Evolutionary conservation across 805 yeast species (phyloP).

Genomic region (Monosporozyma aerobia): DNA sequence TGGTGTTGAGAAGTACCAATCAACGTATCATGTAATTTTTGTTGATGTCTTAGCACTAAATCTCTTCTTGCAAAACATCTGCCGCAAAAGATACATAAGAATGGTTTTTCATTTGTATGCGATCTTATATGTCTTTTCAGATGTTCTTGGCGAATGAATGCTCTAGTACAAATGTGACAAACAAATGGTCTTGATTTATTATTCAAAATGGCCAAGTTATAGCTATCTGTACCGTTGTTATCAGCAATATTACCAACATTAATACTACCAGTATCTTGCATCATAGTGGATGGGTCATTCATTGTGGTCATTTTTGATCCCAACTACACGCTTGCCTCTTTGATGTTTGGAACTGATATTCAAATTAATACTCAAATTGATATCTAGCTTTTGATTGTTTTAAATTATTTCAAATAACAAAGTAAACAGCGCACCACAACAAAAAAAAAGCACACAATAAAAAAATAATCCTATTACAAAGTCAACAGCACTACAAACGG

Average conservation of each 20-base stretch:
- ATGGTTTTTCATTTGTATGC: slow-evolving; percentile 94
- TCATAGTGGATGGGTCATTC: not conserved
- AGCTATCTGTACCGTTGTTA: not conserved
- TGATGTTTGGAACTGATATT: no score
- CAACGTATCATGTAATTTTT: slow-evolving; percentile 64
- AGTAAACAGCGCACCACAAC: no score
- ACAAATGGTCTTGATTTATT: slow-evolving; percentile 82
- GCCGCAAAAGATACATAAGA: slow-evolving; percentile 93
- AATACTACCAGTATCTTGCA: not conserved
- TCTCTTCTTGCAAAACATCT: slow-evolving; percentile 89
- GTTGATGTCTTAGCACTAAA: slow-evolving; percentile 84
- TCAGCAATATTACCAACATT: not conserved
- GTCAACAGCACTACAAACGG: no score
- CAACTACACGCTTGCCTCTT: no score
- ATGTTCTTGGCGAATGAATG: slow-evolving; percentile 92
- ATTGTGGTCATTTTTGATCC: not conserved
- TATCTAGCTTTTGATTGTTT: no score
- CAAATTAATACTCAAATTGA: no score
- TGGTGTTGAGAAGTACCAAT: slow-evolving; percentile 12
- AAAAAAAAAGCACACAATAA: no score
- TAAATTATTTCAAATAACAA: no score
- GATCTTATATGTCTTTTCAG: slow-evolving; percentile 87
- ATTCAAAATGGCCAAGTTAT: not conserved
- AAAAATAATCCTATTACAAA: no score
- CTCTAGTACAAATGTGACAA: slow-evolving; percentile 83